Evolutionary conservation across 805 yeast species (phyloP).

Genomic region (Metschnikowia reukaufii): DNA sequence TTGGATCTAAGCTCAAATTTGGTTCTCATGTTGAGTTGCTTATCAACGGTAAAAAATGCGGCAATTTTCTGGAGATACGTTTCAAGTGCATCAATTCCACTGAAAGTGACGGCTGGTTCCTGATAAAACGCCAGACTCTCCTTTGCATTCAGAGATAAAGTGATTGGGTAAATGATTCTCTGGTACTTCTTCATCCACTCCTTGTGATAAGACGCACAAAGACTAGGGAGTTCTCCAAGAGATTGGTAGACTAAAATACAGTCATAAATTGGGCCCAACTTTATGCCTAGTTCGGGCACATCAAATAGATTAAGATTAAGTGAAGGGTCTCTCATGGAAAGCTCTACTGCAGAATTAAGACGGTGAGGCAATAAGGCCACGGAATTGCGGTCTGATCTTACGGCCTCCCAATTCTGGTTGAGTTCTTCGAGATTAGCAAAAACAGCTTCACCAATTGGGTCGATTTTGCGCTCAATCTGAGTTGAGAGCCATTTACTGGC

Average conservation of each 20-base stretch:
- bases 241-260: constrained; percentile 79
- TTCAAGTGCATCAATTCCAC: constrained; percentile 41
- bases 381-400: constrained; percentile 44
- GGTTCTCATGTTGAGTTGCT: constrained; percentile 62
- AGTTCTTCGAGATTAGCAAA: constrained; percentile 55
- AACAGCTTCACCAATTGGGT: constrained; percentile 55
- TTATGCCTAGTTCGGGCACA: constrained; percentile 43
- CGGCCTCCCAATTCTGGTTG: constrained; percentile 58
- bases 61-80: constrained; percentile 60
- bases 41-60: constrained; percentile 79
- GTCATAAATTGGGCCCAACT: constrained; percentile 76
- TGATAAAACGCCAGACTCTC: constrained; percentile 29
- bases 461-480: constrained; percentile 59
- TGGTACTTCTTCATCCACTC: constrained; percentile 73
- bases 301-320: constrained; percentile 50
- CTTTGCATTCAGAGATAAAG: constrained; percentile 32
- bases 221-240: constrained; percentile 59
- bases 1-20: constrained; percentile 62
- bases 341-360: constrained; percentile 84
- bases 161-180: constrained; percentile 64
- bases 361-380: constrained; percentile 51
- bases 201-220: constrained; percentile 62
- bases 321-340: constrained; percentile 63
- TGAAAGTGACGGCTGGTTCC: constrained; percentile 32
- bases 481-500: constrained; percentile 64